Evolutionary conservation across 805 yeast genomes (phyloP).

Genomic region (Wickerhamomyces ciferrii): DNA sequence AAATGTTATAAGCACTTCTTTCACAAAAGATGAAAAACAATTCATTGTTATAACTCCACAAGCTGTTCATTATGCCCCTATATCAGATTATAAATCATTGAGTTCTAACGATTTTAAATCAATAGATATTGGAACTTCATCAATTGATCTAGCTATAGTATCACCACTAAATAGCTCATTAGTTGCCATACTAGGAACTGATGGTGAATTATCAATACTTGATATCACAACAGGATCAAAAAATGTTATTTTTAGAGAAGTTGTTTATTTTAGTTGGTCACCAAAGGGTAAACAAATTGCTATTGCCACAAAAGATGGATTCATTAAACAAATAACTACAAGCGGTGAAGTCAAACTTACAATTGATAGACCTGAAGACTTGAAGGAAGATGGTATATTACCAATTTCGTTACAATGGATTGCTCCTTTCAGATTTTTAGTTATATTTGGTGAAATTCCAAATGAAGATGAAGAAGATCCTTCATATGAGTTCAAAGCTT

Average conservation of each 20-base stretch:
- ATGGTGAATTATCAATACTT: slow-evolving; percentile 10
- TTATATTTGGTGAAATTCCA: slow-evolving; percentile 23
- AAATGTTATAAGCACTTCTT: slow-evolving; percentile 24
- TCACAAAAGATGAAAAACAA: slow-evolving; percentile 25
- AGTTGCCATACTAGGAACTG: slow-evolving; percentile 13
- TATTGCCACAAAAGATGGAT: slow-evolving; percentile 9
- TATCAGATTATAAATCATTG: slow-evolving; percentile 5
- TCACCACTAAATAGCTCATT: slow-evolving; percentile 16
- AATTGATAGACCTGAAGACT: slow-evolving; percentile 12
- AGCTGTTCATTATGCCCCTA: slow-evolving; percentile 13
- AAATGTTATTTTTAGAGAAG: slow-evolving; percentile 10
- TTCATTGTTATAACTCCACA: slow-evolving; percentile 25
- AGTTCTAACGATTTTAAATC: slow-evolving; percentile 6
- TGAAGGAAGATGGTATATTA: slow-evolving; percentile 5
- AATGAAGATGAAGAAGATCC: slow-evolving; percentile 27
- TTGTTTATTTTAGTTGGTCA: slow-evolving; percentile 18
- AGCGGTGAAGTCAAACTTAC: slow-evolving; percentile 7
- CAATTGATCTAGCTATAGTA: slow-evolving; percentile 15
- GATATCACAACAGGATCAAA: slow-evolving; percentile 3
- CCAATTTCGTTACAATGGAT: slow-evolving; percentile 18
- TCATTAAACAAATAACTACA: slow-evolving; percentile 8
- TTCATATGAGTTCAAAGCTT: slow-evolving; percentile 17
- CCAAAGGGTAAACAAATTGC: slow-evolving; percentile 17
- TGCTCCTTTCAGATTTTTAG: slow-evolving; percentile 12
- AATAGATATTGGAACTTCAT: slow-evolving; percentile 2